Evolutionary conservation across 2,329 filamentous ascomycete genomes (phyloP), one percentile per base, ranked within the genome.

Genomic region (Fusarium tuaranense): DNA sequence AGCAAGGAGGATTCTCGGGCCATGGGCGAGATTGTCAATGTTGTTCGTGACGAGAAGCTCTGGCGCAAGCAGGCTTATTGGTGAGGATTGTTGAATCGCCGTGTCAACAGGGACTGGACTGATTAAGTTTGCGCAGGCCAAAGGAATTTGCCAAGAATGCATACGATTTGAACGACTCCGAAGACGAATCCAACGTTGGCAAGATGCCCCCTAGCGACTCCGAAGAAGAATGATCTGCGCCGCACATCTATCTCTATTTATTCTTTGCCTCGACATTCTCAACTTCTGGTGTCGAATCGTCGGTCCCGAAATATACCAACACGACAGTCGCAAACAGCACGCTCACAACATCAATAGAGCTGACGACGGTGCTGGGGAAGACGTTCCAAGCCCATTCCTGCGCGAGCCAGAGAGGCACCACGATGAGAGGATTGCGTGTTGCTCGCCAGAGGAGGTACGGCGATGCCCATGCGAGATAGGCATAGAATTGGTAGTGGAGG

Each of bases 331-430:
- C 80, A 20, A 90, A 90, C 77, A 98, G 86, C 44, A 91, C 90
- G 27, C 87, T 87, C 16, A 99, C 93, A 10, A 95, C 95, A 18
- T 87, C 84, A 16, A 80, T 81, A 6, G 89, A 91, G 80, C 89
- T 91, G 58, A 80, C 69, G 34, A 84, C 79, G 6, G 89, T 91
- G 81, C 95, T 97, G n/a, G 95, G 95, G 81, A 93, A 98, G 12
- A 95, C 91, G 78, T 98, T 97, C 95, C 95, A 98, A 14, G 94
- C 94, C 92, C 93, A 95, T 82, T 98, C 95, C 83, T 98, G 95
- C 69, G 90, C 87, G 4, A 87, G 88, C 93, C 94, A 98, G 12
- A 95, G 83, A 5, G 84, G 84, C 78, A 92, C 92, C 76, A 95
- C 89, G 36, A 93, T 78, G 13, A 92, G 80, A 0, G 93, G 92